Base-by-base conservation (phyloP, 306 rosid genomes). In the Adenanthera pavonina region DNA sequence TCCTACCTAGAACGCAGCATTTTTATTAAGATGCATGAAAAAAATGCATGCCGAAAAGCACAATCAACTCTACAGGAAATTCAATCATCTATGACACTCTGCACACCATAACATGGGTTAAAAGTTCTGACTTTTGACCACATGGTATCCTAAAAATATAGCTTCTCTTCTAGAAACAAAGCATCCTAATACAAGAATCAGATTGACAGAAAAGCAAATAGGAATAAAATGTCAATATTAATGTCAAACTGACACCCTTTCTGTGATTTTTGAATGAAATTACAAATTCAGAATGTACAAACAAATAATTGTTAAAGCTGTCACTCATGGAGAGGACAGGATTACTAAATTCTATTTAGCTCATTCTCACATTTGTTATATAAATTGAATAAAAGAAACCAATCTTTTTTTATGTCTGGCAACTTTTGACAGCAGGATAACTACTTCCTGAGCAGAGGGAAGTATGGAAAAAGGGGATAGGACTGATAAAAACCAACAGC, bases 1-100 rank as follows among this genome's bases (percentile, higher is more conserved):
- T 91, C 81, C 74, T 89, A 74, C 84, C 93, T 91, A 83, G 59
- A 62, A 62, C n/a, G 51, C 40, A 64, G 54, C 73, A 64, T 36
- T 49, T 49, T 62, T 7, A 72, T 44, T 53, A 69, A 53, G 40
- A 69, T 14, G 19, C 11, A 56, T 41, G 25, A 52, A 20, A 65
- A 66, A 34, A 64, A 83, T 60, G 81, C 78, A 64, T 40, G 79
- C 59, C 17, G 15, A 73, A 36, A 47, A n/a, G 69, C 35, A 38
- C 2, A 69, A 48, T 25, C 30, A 25, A 25, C 30, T 25, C 43
- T 40, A 40, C 43, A 40, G 43, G 43, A 40, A 40, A 40, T 40
- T 40, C 43, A 40, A 40, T 40, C 43, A 40, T 40, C 43, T 3
- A 2, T 2, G 43, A 40, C 5, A 3, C 43, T 40, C 43, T 64